phyloP scores from a whole-genome alignment of 805 yeast genomes.

The Wickerhamiella cacticola region DNA sequence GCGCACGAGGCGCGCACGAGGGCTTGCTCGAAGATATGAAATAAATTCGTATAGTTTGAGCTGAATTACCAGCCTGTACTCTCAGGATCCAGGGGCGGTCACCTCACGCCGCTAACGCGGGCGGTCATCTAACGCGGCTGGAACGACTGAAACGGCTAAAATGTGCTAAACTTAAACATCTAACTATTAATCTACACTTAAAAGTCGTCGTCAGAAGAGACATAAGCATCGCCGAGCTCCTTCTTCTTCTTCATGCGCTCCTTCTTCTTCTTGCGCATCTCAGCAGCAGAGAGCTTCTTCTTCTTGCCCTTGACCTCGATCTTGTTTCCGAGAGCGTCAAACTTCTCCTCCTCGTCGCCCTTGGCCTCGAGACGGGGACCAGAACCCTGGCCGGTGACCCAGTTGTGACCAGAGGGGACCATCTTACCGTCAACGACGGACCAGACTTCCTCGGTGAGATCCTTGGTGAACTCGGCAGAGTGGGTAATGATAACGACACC shows the following conservation, averaged over 20 bases:
- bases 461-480: conserved; percentile 99
- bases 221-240: conserved; percentile 98
- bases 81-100: too few relatives aligned
- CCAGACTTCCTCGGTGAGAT: conserved; percentile 99
- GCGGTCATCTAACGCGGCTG: too few relatives aligned
- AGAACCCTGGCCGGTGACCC: conserved; percentile 99
- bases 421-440: conserved; percentile 95
- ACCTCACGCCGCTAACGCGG: too few relatives aligned
- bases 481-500: conserved; percentile 99
- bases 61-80: too few relatives aligned
- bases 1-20: too few relatives aligned
- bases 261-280: conserved; percentile 99
- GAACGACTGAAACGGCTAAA: too few relatives aligned
- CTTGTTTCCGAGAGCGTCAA: conserved; percentile 99
- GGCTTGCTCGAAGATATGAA: too few relatives aligned
- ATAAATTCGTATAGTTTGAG: too few relatives aligned
- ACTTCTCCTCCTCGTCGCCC: conserved; percentile 91
- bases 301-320: conserved; percentile 91
- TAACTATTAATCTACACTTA: conserved; percentile 26
- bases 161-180: too few relatives aligned
- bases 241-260: conserved; percentile 99
- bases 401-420: conserved; percentile 99
- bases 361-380: conserved; percentile 99
- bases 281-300: conserved; percentile 96
- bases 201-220: conserved; percentile 87